A percentile compares a stretch with the other conserved stretches of the same genome.
These are phyloP conservation scores for Castanea sativa DNA, from an alignment of 306 rosid genomes.

Conservation along the genomic window DNA sequence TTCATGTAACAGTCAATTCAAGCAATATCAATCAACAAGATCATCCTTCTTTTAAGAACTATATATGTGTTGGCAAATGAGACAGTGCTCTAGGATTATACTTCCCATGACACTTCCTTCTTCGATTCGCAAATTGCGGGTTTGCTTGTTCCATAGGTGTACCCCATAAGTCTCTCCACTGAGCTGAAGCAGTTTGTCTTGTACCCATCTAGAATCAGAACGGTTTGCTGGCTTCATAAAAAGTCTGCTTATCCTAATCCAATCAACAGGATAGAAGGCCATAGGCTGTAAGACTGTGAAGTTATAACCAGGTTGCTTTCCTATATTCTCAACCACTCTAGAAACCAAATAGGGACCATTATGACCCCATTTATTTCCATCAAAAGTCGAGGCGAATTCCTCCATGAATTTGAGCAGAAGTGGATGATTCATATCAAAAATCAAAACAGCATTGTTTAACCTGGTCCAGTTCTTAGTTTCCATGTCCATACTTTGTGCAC, in stretches of 20 bases:
- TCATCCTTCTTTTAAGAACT: constrained; percentile 21
- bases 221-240: constrained; percentile 43
- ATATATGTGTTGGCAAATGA: constrained; percentile 37
- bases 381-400: constrained; percentile 66
- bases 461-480: constrained; percentile 59
- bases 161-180: constrained; percentile 51
- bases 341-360: constrained; percentile 91
- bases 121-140: constrained; percentile 51
- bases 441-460: constrained; percentile 71
- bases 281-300: constrained; percentile 46
- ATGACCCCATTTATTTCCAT: constrained; percentile 82
- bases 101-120: constrained; percentile 63
- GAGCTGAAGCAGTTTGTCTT: constrained; percentile 48
- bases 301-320: constrained; percentile 27
- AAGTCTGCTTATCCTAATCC: constrained; percentile 49
- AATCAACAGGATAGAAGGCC: constrained; percentile 68
- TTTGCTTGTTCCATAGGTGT: constrained; percentile 78
- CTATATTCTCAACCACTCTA: constrained; percentile 52
- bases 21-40: background rate
- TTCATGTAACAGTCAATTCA: background rate
- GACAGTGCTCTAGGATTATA: constrained; percentile 48
- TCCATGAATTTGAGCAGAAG: constrained; percentile 60
- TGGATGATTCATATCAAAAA: constrained; percentile 78
- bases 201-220: constrained; percentile 49
- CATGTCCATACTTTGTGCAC: constrained; percentile 60